These are phyloP conservation scores for Xylariaceae sp. DNA, from an alignment of 2,329 filamentous ascomycete genomes.

Conservation along the genomic window DNA sequence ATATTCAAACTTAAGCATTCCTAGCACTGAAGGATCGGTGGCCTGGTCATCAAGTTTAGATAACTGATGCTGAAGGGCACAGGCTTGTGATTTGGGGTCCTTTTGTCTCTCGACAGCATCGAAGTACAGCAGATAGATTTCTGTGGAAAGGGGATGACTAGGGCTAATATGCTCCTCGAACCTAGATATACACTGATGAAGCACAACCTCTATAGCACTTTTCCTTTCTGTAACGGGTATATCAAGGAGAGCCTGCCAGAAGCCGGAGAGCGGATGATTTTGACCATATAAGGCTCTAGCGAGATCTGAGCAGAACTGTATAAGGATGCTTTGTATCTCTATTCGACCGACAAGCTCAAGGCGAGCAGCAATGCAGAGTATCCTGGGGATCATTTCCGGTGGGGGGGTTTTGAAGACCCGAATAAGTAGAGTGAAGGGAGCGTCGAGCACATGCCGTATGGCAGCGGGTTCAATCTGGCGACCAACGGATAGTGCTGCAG, in stretches of 20 bases:
- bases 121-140: constrained; percentile 38
- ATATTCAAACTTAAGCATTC: constrained; percentile 36
- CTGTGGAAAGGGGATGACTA: constrained; percentile 33
- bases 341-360: constrained; percentile 34
- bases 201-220: constrained; percentile 28
- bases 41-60: constrained; percentile 27
- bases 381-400: constrained; percentile 35
- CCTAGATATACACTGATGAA: constrained; percentile 34
- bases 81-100: constrained; percentile 29
- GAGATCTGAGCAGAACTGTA: constrained; percentile 39
- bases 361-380: constrained; percentile 34
- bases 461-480: constrained; percentile 35
- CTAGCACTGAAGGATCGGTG: constrained; percentile 25
- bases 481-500: constrained; percentile 35
- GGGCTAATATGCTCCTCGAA: constrained; percentile 32
- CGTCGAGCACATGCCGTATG: constrained; percentile 34
- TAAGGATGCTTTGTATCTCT: constrained; percentile 36
- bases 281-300: constrained; percentile 28
- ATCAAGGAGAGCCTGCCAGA: constrained; percentile 36
- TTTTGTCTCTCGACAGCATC: constrained; percentile 36
- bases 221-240: constrained; percentile 32
- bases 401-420: constrained; percentile 39
- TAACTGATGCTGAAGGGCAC: constrained; percentile 29
- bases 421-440: constrained; percentile 36
- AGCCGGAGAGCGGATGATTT: constrained; percentile 29